Base-by-base conservation (phyloP, 805 yeast species). In the Saccharomycopsis sp. region DNA sequence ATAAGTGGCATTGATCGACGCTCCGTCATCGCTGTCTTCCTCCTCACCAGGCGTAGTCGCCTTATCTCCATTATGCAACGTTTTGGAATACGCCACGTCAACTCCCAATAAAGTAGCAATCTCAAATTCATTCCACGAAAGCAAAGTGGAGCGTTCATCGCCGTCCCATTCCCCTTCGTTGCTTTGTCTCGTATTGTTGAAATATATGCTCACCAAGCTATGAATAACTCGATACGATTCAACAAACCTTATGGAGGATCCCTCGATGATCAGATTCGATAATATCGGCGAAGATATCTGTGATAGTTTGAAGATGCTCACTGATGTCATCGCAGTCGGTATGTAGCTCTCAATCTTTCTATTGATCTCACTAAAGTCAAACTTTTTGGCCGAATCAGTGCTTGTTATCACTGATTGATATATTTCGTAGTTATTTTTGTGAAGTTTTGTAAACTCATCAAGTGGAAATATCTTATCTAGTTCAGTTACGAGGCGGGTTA, bases 401-500 rank as follows among this genome's bases (percentile, higher is more conserved):
- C 12, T 29, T 62, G 86, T 91, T 2, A 71, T 70, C 16, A 85
- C 77, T 1, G 91, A 86, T 58, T 81, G 73, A 67, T 87, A 88
- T 66, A 86, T 76, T 21, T 81, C 77, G 34, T 80, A 81, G 55
- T 86, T 84, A 2, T 21, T 44, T 3, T 51, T 44, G 14, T 21
- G 12, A 24, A 34, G 24, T 34, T 50, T 57, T 62, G 74, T 70
- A 7, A 76, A 73, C 34, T 75, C 73, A 21, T 72, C 76, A 18
- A 85, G 69, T 14, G 87, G 85, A 68, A 81, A 83, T n/a, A 87
- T 84, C 86, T 87, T 83, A 64, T 84, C 84, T 58, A 85, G 74
- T 53, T 87, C 69, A 65, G 85, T 87, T 66, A 76, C 81, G 63
- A 79, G 82, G 57, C 85, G 80, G n/a, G 73, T 73, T 34, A 87